Conservation (phyloP, 2,329 filamentous ascomycete species). For the Aspergillus calidoustus region DNA sequence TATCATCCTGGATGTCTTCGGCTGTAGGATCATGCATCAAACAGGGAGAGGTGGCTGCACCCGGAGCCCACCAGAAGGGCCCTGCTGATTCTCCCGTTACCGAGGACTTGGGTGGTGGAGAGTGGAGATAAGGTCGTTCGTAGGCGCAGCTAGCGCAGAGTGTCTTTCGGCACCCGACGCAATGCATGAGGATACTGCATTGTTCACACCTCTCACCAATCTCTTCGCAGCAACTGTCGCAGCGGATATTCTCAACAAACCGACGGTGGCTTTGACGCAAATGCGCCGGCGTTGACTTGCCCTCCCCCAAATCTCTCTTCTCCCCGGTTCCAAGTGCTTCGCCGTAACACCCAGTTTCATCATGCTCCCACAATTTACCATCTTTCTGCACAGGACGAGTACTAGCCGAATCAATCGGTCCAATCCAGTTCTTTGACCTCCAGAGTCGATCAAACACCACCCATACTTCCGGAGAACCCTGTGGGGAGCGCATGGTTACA, state of each 20-base stretch:
- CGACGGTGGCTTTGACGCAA: constrained; percentile 57
- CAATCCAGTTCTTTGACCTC: constrained; percentile 64
- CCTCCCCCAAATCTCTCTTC: constrained; percentile 51
- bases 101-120: constrained; percentile 21
- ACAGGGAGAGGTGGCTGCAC: constrained; percentile 59
- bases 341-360: constrained; percentile 58
- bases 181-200: constrained; percentile 66
- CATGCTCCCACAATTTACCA: constrained; percentile 61
- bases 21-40: constrained; percentile 59
- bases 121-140: constrained; percentile 54
- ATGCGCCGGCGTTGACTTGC: constrained; percentile 60
- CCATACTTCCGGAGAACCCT: constrained; percentile 62
- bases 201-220: constrained; percentile 64
- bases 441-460: constrained; percentile 66
- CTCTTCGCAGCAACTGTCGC: constrained; percentile 57
- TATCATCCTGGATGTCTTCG: constrained; percentile 33
- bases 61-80: constrained; percentile 64
- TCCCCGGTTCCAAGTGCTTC: constrained; percentile 59
- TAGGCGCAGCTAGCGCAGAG: constrained; percentile 65
- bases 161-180: constrained; percentile 63
- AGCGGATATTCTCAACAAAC: constrained; percentile 59
- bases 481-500: constrained; percentile 59
- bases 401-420: constrained; percentile 41
- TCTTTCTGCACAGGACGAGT: constrained; percentile 45
- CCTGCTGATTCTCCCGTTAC: constrained; percentile 29